These are phyloP conservation scores for Pseudocercospora fuligena DNA, from an alignment of 2,329 filamentous ascomycete genomes.

Conservation along the genomic window DNA sequence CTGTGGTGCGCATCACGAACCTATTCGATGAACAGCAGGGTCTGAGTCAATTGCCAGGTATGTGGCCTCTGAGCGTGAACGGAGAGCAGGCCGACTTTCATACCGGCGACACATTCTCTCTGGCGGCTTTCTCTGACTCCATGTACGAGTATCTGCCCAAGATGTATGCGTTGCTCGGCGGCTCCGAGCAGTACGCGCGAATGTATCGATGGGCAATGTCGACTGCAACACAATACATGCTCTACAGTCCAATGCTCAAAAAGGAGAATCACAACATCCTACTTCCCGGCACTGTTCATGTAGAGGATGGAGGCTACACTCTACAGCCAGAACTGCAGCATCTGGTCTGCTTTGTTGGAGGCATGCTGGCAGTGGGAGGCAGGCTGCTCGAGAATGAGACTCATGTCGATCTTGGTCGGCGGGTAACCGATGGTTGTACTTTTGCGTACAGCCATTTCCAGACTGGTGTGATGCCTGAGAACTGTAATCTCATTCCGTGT, in stretches of 20 bases:
- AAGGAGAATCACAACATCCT: slow-evolving; percentile 48
- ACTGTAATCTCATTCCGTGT: slow-evolving; percentile 56
- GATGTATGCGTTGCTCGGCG: slow-evolving; percentile 37
- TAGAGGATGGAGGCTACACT: slow-evolving; percentile 27
- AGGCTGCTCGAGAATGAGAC: slow-evolving; percentile 61
- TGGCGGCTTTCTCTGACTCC: slow-evolving; percentile 43
- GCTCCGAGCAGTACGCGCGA: slow-evolving; percentile 44
- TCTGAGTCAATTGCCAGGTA: slow-evolving; percentile 61
- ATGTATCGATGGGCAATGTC: slow-evolving; percentile 54
- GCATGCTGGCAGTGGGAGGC: slow-evolving; percentile 71
- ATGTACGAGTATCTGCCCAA: slow-evolving; percentile 43
- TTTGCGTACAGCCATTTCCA: slow-evolving; percentile 64
- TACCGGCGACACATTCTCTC: slow-evolving; percentile 37
- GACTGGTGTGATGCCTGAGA: slow-evolving; percentile 67
- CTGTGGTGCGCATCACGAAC: slow-evolving; percentile 62
- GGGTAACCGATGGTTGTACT: slow-evolving; percentile 66
- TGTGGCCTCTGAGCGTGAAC: slow-evolving; percentile 65
- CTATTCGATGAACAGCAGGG: slow-evolving; percentile 61
- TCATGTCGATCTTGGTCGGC: slow-evolving; percentile 61
- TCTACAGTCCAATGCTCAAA: slow-evolving; percentile 51
- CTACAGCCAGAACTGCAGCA: slow-evolving; percentile 59
- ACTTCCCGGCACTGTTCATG: slow-evolving; percentile 54
- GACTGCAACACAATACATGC: slow-evolving; percentile 52
- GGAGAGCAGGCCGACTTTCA: slow-evolving; percentile 42
- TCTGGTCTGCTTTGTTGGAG: slow-evolving; percentile 72